Evolutionary conservation across 345 rosid genomes (phyloP), one percentile per base, ranked within the genome.

Genomic region (Syzygium aromaticum): DNA sequence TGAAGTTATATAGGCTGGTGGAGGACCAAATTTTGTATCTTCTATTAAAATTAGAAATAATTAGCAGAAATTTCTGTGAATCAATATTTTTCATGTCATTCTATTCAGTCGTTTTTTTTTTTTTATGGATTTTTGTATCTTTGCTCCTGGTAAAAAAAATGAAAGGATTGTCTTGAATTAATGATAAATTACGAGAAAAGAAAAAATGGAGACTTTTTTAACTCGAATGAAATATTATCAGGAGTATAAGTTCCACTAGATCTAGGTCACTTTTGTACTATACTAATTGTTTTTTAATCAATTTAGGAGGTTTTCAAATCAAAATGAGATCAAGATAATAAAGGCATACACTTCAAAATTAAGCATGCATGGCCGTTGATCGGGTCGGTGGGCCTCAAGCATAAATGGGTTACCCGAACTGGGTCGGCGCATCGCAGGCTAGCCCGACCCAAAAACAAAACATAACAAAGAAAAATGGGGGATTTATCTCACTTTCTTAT

Each of bases 1-100:
- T 2, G 17, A 7, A 61, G 10, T n/a, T 61, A 13, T n/a, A 61
- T n/a, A 30, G 73, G 28, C 19, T 0, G 73, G 28, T 3, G 0
- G 27, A 73, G 10, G 49, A 19, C 14, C 8, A 33, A 73, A 73
- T 73, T 8, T 22, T 49, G 21, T 4, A 5, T 38, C 14, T 73
- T 73, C 25, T 38, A 17, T 21, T 2, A 67, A 64, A 67, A 61
- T 61, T 0, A n/a, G 2, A 73, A 73, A 73, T 33, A 73, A 19
- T 1, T 67, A 33, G 40, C 3, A 1, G 12, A 8, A 14, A 61
- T 61, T 61, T n/a, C 17, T 3, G 73, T 13, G 40, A 2, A 67
- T 17, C 46, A 67, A 67, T 30, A 30, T 67, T 2, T 10, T 30
- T 64, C 0, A 0, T 33, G 43, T 38, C 78, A 8, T 19, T 30